These are phyloP conservation scores for Tarenaya hassleriana DNA, from an alignment of 345 rosid species.

Conservation along the genomic window DNA sequence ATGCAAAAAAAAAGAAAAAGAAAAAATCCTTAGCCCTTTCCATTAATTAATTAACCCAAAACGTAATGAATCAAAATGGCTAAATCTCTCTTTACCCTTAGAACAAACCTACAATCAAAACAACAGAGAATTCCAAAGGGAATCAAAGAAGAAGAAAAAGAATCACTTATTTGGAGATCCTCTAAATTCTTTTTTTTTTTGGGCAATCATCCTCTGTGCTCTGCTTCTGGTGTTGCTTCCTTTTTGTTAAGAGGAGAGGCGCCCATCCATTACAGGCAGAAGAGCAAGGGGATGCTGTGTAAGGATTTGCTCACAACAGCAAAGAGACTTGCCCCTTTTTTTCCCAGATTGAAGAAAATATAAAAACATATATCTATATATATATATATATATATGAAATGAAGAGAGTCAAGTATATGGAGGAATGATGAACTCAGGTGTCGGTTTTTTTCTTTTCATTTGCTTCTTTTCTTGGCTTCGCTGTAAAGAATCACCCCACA, in stretches of 20 bases:
- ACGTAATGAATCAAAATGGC: constrained; percentile 19
- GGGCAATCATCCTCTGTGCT: constrained; percentile 20
- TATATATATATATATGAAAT: constrained; percentile 18
- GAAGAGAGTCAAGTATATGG: background rate
- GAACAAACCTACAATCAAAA: constrained; percentile 15
- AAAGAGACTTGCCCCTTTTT: constrained; percentile 24
- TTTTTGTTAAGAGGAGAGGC: constrained; percentile 8
- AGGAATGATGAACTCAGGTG: constrained; percentile 9
- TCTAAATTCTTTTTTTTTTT: constrained; percentile 19
- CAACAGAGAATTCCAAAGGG: background rate
- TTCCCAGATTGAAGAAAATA: constrained; percentile 11
- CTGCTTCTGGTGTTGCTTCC: constrained; percentile 17
- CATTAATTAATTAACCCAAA: constrained; percentile 20
- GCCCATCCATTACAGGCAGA: background rate
- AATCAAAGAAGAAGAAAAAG: constrained; percentile 11
- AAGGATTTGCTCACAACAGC: constrained; percentile 23
- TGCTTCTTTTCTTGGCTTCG: constrained; percentile 95
- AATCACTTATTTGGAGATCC: constrained; percentile 14
- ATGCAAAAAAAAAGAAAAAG: too few relatives aligned
- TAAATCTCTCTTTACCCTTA: constrained; percentile 13
- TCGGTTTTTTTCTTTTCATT: constrained; percentile 33
- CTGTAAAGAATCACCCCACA: constrained; percentile 89
- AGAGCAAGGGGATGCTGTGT: constrained; percentile 18
- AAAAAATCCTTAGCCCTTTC: constrained; percentile 11
- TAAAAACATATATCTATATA: too few relatives aligned